Conservation (phyloP, 169 alveolate species). For the Plasmodium vivax region DNA sequence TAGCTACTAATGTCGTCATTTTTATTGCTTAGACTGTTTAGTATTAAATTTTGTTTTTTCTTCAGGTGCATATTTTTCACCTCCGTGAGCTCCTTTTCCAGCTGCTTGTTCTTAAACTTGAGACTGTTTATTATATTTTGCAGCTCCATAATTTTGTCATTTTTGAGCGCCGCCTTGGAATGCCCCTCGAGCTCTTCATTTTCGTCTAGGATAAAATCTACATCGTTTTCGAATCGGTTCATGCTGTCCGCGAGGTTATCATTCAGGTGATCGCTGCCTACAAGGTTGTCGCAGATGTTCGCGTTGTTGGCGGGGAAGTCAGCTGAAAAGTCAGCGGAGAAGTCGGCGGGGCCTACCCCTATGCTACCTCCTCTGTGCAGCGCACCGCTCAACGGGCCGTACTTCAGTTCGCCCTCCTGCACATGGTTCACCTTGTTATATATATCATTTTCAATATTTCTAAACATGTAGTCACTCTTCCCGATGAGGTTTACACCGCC, state of each 20-base stretch:
- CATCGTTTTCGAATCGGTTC: constrained; percentile 6
- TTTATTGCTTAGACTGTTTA: constrained; percentile 37
- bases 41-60: constrained; percentile 19
- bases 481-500: background rate
- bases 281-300: background rate
- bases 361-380: background rate
- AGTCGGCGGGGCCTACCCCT: background rate
- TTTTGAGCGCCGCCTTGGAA: background rate
- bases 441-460: background rate
- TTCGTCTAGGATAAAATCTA: constrained; percentile 13
- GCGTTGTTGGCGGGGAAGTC: background rate
- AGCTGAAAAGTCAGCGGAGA: no score
- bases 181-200: constrained; percentile 26
- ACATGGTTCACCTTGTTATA: background rate
- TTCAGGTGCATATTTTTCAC: constrained; percentile 58
- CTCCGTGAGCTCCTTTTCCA: constrained; percentile 47
- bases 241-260: constrained; percentile 1
- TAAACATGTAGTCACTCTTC: background rate
- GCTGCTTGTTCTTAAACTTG: constrained; percentile 42
- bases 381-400: background rate
- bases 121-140: constrained; percentile 48
- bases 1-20: constrained; percentile 36
- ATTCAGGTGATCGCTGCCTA: background rate
- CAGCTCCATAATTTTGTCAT: constrained; percentile 26
- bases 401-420: background rate